Base-by-base conservation (phyloP, 257 asterid species). In the Solanum paucissectum region DNA sequence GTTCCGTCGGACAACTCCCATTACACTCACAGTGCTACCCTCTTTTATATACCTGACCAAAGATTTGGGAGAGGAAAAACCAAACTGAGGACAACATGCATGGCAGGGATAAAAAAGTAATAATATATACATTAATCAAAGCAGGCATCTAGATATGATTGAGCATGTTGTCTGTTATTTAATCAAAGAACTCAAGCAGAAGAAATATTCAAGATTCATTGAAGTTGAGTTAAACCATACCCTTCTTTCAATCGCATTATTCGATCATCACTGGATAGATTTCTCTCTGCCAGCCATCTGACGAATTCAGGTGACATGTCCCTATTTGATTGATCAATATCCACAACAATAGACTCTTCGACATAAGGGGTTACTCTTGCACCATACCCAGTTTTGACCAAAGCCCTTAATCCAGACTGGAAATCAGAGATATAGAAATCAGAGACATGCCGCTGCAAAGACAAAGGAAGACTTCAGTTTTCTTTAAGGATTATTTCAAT, bases 351-450 rank as follows among this genome's bases (percentile, higher is more conserved):
- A 20, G 94, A 92, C 88, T 96, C 98, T 25, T 95, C 97, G 55
- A 96, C 98, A 52, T 94, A 96, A 14, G 98, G 95, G 83, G 95
- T 92, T 87, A 95, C 94, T 87, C 94, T 94, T 14, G 97, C 93
- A 60, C 98, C 96, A 34, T 88, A 90, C 33, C 99, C 99, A 55
- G 99, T 91, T 92, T 96, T 96, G 10, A 96, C 98, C 88, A 96
- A 88, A 27, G 99, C 99, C 86, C 98, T 96, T 91, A 96, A 88
- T 37, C 99, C 99, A 83, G 99, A 94, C 87, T 95, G 97, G 90
- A 91, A 94, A 89, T 96, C 99, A 27, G 99, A 94, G 89, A 96
- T 96, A 93, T 96, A 96, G 90, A 96, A 96, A 90, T 96, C 99
- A 16, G 94, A 95, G 7, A 91, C 98, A 27, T 95, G 98, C 89